Evolutionary conservation across 306 rosid species (phyloP).

Genomic region (Canavalia gladiata): DNA sequence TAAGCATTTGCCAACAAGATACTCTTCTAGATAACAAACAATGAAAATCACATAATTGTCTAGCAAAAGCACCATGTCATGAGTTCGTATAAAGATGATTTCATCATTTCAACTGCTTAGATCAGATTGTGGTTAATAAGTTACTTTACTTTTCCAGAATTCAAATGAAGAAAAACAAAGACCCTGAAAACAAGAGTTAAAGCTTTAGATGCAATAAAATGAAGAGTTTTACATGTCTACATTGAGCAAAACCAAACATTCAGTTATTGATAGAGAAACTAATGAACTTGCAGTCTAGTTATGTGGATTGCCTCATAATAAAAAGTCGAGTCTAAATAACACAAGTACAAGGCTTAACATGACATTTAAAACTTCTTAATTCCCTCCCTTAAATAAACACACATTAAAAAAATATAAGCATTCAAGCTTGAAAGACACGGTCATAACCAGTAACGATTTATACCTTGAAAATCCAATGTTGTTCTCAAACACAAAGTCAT

Average conservation of each 20-base stretch:
- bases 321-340: constrained; percentile 17
- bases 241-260: constrained; percentile 6
- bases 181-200: constrained; percentile 14
- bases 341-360: constrained; percentile 25
- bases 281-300: constrained; percentile 29
- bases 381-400: constrained; percentile 27
- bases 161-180: constrained; percentile 19
- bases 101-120: constrained; percentile 40
- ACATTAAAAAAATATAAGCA: constrained; percentile 23
- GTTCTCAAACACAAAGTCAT: constrained; percentile 90
- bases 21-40: constrained; percentile 2
- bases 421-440: constrained; percentile 34
- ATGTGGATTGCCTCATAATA: constrained; percentile 19
- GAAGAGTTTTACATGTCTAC: constrained; percentile 20
- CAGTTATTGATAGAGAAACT: constrained; percentile 17
- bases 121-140: constrained; percentile 14
- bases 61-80: constrained; percentile 5
- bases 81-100: constrained; percentile 18
- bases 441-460: constrained; percentile 20
- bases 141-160: constrained; percentile 32
- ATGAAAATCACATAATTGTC: constrained; percentile 31
- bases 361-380: constrained; percentile 37
- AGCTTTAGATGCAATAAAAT: constrained; percentile 28
- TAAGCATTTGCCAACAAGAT: constrained; percentile 33
- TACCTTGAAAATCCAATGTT: constrained; percentile 93